Evolutionary conservation across 805 yeast genomes (phyloP).

Genomic region (Ogataea wickerhamii): DNA sequence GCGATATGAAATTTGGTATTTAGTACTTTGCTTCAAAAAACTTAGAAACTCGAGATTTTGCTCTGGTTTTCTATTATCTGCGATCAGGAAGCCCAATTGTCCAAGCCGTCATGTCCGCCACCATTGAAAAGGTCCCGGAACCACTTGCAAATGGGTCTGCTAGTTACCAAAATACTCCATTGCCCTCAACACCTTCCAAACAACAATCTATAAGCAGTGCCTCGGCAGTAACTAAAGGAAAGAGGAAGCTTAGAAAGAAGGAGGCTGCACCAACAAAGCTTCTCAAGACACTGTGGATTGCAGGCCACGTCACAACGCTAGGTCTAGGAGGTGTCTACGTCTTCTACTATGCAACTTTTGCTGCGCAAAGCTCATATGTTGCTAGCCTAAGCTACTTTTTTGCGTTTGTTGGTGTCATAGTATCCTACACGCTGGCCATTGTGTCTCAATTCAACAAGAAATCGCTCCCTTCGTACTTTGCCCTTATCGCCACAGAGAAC

Average conservation of each 20-base stretch:
- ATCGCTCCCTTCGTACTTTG: slow-evolving; percentile 55
- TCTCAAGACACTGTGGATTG: slow-evolving; percentile 51
- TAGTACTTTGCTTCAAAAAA: too few relatives aligned
- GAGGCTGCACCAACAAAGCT: slow-evolving; percentile 33
- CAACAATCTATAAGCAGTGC: slow-evolving; percentile 4
- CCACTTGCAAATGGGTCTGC: not conserved
- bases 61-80: too few relatives aligned
- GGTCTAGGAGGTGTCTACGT: slow-evolving; percentile 39
- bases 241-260: slow-evolving; percentile 37
- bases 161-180: not conserved
- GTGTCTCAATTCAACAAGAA: slow-evolving; percentile 56
- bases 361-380: slow-evolving; percentile 38
- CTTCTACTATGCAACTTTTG: slow-evolving; percentile 32
- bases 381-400: slow-evolving; percentile 54
- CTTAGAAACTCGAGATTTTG: too few relatives aligned
- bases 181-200: slow-evolving; percentile 5
- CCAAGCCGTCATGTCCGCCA: not conserved
- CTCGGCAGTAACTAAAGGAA: slow-evolving; percentile 9
- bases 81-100: too few relatives aligned
- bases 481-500: slow-evolving; percentile 68
- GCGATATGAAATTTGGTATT: too few relatives aligned
- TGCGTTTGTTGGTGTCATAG: slow-evolving; percentile 52
- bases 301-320: slow-evolving; percentile 49
- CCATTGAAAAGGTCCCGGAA: not conserved
- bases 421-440: slow-evolving; percentile 51